A percentile compares a stretch with the other conserved stretches of the same genome.
Evolutionary conservation across 768 basidiomycete species (phyloP).

Genomic region (Rhodotorula diobovata): DNA sequence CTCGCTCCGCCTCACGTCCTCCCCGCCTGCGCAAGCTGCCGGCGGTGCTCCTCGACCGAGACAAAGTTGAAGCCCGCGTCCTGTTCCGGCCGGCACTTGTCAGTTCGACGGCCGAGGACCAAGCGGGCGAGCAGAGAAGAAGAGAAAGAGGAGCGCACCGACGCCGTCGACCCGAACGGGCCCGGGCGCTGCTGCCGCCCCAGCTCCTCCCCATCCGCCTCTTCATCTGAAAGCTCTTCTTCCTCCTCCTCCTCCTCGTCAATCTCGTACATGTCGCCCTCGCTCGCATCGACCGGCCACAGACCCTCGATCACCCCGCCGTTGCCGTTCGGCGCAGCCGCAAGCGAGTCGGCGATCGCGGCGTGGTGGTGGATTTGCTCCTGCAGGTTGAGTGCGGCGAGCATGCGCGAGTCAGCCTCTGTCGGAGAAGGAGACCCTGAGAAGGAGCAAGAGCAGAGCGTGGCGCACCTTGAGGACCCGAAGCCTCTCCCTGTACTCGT

Average conservation of each 20-base stretch:
- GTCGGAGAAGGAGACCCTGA: too few species aligned
- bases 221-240: not conserved
- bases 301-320: not conserved
- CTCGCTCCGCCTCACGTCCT: too few species aligned
- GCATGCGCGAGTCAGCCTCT: fast-evolving
- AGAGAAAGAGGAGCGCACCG: not conserved
- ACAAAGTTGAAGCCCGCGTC: not conserved
- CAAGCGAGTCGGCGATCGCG: slow-evolving; percentile 28
- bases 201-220: not conserved
- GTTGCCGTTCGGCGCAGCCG: not conserved
- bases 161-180: not conserved
- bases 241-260: slow-evolving; percentile 8
- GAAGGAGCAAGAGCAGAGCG: too few species aligned
- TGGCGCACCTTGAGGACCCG: slow-evolving; percentile 30
- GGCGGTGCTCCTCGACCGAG: too few species aligned
- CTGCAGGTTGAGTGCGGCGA: not conserved
- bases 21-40: too few species aligned
- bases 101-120: not conserved
- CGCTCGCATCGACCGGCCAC: not conserved
- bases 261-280: not conserved
- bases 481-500: slow-evolving; percentile 34
- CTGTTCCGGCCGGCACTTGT: not conserved
- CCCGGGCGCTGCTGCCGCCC: not conserved
- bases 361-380: slow-evolving; percentile 37
- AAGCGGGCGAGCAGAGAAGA: too few species aligned